Conservation (phyloP, 176 grass and related monocot genomes). For the Aegilops tauschii region DNA sequence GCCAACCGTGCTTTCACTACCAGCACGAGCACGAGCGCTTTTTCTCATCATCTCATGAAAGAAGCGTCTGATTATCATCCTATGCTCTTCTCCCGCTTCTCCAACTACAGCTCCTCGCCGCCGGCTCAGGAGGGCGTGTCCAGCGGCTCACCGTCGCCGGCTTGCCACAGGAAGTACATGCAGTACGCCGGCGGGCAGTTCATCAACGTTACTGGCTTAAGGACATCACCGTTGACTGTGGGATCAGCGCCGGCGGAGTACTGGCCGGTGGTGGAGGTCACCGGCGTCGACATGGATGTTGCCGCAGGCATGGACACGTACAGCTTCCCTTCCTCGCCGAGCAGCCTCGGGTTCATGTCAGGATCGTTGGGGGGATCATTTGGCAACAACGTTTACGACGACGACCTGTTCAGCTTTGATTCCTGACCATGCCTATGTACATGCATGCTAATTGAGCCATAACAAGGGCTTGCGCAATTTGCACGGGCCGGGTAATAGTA, state of each 20-base stretch:
- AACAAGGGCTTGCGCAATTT: background rate
- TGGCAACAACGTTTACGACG: conserved; percentile 9
- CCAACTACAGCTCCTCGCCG: background rate
- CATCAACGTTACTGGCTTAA: background rate
- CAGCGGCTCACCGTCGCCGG: background rate
- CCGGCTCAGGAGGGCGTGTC: background rate
- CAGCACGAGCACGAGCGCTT: background rate
- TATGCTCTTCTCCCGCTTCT: background rate
- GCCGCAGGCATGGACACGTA: background rate
- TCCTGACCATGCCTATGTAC: conserved; percentile 9
- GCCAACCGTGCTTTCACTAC: background rate
- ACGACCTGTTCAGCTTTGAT: conserved; percentile 31
- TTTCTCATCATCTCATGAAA: background rate
- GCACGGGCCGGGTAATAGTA: background rate
- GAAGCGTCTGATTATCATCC: background rate
- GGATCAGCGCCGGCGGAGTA: conserved; percentile 33
- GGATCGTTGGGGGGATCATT: conserved; percentile 18
- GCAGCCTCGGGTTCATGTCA: conserved; percentile 35
- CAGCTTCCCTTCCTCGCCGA: conserved; percentile 50
- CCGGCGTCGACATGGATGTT: background rate
- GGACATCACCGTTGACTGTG: background rate
- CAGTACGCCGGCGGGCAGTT: background rate
- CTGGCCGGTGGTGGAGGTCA: background rate
- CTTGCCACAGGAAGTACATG: background rate
- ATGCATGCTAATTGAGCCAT: background rate